phyloP scores from a whole-genome alignment of 805 yeast species.

The Ogataea minuta region DNA sequence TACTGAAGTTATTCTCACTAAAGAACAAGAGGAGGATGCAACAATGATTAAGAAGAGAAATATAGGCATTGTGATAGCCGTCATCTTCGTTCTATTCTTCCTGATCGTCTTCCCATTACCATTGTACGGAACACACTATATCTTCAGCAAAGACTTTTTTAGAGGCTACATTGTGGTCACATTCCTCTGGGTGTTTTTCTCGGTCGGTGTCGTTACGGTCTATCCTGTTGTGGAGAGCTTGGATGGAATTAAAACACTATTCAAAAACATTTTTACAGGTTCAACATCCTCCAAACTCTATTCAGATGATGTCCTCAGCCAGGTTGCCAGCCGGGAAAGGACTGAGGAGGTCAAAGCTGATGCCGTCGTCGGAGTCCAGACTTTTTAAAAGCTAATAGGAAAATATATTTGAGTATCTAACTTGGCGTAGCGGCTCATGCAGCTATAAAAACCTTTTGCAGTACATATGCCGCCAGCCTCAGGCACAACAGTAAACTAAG shows the following conservation, averaged over 20 bases:
- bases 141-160: slow-evolving; percentile 38
- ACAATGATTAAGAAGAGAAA: slow-evolving; percentile 29
- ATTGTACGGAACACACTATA: slow-evolving; percentile 39
- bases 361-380: slow-evolving; percentile 1
- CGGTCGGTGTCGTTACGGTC: slow-evolving; percentile 40
- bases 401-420: not conserved
- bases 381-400: not conserved
- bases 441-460: too few species aligned
- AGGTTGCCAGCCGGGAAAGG: slow-evolving; percentile 4
- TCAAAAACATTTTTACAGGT: slow-evolving; percentile 3
- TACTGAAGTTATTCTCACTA: slow-evolving; percentile 28
- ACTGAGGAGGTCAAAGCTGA: not conserved
- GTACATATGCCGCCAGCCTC: too few species aligned
- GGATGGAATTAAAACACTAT: slow-evolving; percentile 11
- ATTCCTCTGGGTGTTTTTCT: slow-evolving; percentile 39
- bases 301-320: slow-evolving; percentile 7
- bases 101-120: slow-evolving; percentile 38
- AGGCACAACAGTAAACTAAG: too few species aligned
- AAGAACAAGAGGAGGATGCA: slow-evolving; percentile 23
- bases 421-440: too few species aligned
- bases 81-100: slow-evolving; percentile 31
- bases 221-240: slow-evolving; percentile 49
- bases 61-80: slow-evolving; percentile 27
- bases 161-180: slow-evolving; percentile 39
- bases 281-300: slow-evolving; percentile 1